Percentiles rank a stretch among this genome's conserved stretches.
These are phyloP conservation scores for Carex cristatella DNA, from an alignment of 176 grass and related monocot genomes.

Conservation along the genomic window DNA sequence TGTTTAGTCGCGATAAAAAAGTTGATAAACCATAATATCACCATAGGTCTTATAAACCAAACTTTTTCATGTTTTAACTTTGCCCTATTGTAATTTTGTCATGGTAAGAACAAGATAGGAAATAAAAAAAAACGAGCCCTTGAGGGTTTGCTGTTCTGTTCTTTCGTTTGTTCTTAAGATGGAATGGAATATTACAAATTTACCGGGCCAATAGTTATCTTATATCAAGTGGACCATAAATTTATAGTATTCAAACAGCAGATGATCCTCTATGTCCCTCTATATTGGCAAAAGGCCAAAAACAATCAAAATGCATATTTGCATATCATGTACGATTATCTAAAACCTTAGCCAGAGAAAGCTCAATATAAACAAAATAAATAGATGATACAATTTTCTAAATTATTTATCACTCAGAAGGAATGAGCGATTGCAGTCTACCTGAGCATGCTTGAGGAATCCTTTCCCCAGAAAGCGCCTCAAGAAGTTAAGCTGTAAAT, in stretches of 20 bases:
- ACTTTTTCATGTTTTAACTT: not conserved
- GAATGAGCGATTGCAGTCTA: slow-evolving; percentile 1
- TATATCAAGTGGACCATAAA: not conserved
- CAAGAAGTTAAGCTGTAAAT: slow-evolving; percentile 78
- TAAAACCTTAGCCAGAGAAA: not conserved
- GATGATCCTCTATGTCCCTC: not conserved
- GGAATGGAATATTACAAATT: not conserved
- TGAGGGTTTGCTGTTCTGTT: not conserved
- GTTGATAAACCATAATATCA: not conserved
- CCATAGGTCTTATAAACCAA: not conserved
- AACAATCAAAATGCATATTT: not conserved
- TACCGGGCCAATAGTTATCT: not conserved
- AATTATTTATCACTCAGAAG: slow-evolving; percentile 3
- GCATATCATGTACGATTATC: not conserved
- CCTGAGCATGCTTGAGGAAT: slow-evolving; percentile 94
- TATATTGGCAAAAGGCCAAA: not conserved
- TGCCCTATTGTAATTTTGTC: too few relatives aligned
- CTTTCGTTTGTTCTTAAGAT: not conserved
- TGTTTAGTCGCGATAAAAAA: not conserved
- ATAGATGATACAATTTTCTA: not conserved
- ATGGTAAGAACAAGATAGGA: not conserved
- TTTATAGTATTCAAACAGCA: not conserved
- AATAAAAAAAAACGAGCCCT: not conserved
- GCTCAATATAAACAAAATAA: slow-evolving; percentile 11
- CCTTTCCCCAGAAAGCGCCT: slow-evolving; percentile 71